phyloP scores from a whole-genome alignment of 192 early-diverging fungal species.

The Linnemannia zychae region DNA sequence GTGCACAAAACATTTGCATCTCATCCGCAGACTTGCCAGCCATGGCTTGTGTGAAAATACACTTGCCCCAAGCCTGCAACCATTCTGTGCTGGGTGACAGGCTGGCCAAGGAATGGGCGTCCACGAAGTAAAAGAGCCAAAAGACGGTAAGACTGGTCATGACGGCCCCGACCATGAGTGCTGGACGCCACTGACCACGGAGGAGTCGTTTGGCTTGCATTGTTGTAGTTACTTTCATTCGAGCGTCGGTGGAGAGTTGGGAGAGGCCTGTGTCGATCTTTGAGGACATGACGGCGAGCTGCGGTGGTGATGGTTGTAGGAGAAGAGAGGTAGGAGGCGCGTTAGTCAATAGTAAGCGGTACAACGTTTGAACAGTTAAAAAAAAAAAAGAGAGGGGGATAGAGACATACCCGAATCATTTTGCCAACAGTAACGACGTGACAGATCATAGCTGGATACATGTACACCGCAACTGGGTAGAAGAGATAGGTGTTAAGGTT shows the following conservation, averaged over 20 bases:
- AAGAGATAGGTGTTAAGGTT: slow-evolving; percentile 50
- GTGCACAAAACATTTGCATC: slow-evolving; percentile 33
- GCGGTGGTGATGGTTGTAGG: no score
- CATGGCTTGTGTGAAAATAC: neutral
- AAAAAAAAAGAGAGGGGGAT: neutral
- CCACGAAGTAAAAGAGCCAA: slow-evolving; percentile 50
- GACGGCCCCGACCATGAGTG: slow-evolving; percentile 38
- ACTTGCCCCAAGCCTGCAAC: slow-evolving; percentile 17
- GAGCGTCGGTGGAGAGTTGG: slow-evolving; percentile 39
- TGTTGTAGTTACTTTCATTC: slow-evolving; percentile 37
- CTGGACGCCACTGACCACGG: slow-evolving; percentile 52
- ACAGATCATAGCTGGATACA: slow-evolving; percentile 47
- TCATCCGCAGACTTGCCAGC: slow-evolving; percentile 22
- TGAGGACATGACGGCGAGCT: slow-evolving; percentile 48
- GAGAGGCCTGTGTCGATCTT: slow-evolving; percentile 44
- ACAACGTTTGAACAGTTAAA: neutral
- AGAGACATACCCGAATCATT: slow-evolving; percentile 47
- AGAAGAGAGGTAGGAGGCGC: no score
- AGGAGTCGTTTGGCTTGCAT: slow-evolving; percentile 54
- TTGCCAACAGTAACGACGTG: slow-evolving; percentile 42
- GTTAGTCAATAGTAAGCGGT: no score
- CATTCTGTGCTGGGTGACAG: neutral
- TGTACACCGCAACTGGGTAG: slow-evolving; percentile 48
- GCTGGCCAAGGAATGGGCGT: slow-evolving; percentile 32
- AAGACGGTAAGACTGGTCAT: slow-evolving; percentile 48